These are phyloP conservation scores for Calocybe gangraenosa DNA, from an alignment of 768 basidiomycete species.

Conservation along the genomic window DNA sequence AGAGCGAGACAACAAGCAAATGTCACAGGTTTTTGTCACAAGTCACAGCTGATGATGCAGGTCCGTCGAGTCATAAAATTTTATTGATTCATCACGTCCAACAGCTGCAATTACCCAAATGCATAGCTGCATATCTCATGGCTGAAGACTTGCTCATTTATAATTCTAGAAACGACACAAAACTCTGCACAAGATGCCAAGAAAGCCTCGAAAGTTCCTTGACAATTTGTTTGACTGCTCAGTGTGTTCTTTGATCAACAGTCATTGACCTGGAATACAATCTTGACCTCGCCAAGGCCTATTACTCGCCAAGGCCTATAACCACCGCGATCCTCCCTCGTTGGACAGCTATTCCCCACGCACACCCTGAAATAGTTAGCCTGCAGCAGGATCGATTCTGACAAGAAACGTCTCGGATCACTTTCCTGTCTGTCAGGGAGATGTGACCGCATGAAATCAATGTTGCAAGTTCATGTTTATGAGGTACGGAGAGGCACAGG, in stretches of 20 bases:
- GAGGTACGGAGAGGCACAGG: slow-evolving; percentile 3
- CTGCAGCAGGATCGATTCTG: not conserved
- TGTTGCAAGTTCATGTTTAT: not conserved
- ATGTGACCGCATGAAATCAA: not conserved
- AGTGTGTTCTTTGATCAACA: no score
- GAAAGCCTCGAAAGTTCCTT: not conserved
- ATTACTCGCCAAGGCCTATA: slow-evolving; percentile 2
- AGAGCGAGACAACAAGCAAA: slow-evolving; percentile 26
- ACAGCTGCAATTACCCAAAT: no score
- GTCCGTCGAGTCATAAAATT: no score
- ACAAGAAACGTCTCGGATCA: slow-evolving; percentile 1
- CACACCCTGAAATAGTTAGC: not conserved
- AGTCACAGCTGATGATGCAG: slow-evolving; percentile 1
- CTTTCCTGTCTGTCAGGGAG: slow-evolving; percentile 1
- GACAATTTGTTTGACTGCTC: not conserved
- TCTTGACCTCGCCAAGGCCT: slow-evolving; percentile 1
- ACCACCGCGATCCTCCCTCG: not conserved
- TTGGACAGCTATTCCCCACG: not conserved
- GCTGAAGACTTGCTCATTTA: no score
- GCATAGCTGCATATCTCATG: no score
- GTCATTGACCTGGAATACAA: not conserved
- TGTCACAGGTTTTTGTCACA: slow-evolving; percentile 18
- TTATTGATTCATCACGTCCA: no score
- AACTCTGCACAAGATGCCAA: no score
- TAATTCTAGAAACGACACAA: no score